These are phyloP conservation scores for Plicaturopsis crispa DNA, from an alignment of 768 basidiomycete genomes.

Conservation along the genomic window DNA sequence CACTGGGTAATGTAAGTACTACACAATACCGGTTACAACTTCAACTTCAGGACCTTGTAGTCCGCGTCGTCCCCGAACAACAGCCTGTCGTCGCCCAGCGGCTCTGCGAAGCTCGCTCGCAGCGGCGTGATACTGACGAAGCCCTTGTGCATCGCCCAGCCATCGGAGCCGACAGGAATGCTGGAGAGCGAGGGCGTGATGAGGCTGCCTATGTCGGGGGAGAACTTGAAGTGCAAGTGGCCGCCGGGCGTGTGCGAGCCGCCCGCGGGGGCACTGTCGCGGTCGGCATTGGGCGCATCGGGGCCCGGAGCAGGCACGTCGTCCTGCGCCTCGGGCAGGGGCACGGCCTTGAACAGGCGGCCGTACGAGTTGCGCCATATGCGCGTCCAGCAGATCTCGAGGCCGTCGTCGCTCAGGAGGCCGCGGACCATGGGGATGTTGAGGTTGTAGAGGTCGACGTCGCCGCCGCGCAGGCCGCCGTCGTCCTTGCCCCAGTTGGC, in stretches of 20 bases:
- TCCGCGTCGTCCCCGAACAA: constrained; percentile 29
- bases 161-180: constrained; percentile 76
- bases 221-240: constrained; percentile 64
- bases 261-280: constrained; percentile 6
- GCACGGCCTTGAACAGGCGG: constrained; percentile 59
- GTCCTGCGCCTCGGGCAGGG: constrained; percentile 8
- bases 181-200: constrained; percentile 48
- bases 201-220: constrained; percentile 63
- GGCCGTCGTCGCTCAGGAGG: constrained; percentile 48
- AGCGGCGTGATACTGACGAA: constrained; percentile 75
- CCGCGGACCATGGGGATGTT: constrained; percentile 80
- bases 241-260: constrained; percentile 15
- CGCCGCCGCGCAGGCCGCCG: constrained; percentile 45
- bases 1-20: too few species aligned
- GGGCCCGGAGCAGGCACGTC: constrained; percentile 32
- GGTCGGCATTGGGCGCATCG: constrained; percentile 26
- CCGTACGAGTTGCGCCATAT: constrained; percentile 87
- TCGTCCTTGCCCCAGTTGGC: constrained; percentile 76
- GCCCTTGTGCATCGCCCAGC: constrained; percentile 69
- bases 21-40: too few species aligned
- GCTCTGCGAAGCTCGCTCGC: constrained; percentile 68
- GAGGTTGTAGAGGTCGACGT: constrained; percentile 79
- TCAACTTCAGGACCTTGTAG: constrained; percentile 47
- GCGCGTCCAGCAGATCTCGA: constrained; percentile 71
- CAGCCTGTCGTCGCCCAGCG: constrained; percentile 20